Base-by-base conservation (phyloP, 2,329 filamentous ascomycete species). In the Arthroderma uncinatum region DNA sequence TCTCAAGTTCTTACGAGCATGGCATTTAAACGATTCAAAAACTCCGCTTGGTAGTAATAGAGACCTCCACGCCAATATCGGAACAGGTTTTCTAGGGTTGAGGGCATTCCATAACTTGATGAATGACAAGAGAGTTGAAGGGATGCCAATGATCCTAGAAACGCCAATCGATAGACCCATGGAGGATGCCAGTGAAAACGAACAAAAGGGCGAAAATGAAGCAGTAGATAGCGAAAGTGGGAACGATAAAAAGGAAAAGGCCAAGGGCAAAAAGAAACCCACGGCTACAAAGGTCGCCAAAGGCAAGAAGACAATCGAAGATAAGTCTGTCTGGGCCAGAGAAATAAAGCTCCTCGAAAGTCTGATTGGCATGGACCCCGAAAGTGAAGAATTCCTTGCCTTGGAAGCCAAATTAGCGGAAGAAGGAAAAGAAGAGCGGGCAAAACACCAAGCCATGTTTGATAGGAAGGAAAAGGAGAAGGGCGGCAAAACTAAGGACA, bases 11-110 rank as follows among this genome's bases (percentile, higher is more conserved):
- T 80, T 98, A 6, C 84, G 83, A 60, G 93, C 93, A 0, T 77
- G 97, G 57, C 93, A 98, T 70, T 64, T 98, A 42, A 98, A 98
- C 70, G 93, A 98, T 73, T 94, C 87, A 74, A 98, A 97, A 73
- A 89, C 91, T 0, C 92, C 93, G 0, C 77, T 95, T 30, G 78
- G 73, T 42, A 93, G 89, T 36, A 82, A 89, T 62, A 83, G 91
- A 40, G 93, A 98, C 69, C 74, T 97, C 1, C 93, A 98, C 72
- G 90, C 92, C 62, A 97, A 96, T 68, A 97, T 98, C 61, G 93
- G 93, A 25, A 94, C 90, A 0, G 93, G 93, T 0, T 98, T 94
- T 68, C 79, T 98, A 0, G 93, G 93, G 0, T 79, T 98, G 14
- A 82, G 87, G 21, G 87, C 91, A 1, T 98, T 98, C 71, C 89